These are phyloP conservation scores for Entomortierella beljakovae DNA, from an alignment of 192 early-diverging fungal species.

Conservation along the genomic window DNA sequence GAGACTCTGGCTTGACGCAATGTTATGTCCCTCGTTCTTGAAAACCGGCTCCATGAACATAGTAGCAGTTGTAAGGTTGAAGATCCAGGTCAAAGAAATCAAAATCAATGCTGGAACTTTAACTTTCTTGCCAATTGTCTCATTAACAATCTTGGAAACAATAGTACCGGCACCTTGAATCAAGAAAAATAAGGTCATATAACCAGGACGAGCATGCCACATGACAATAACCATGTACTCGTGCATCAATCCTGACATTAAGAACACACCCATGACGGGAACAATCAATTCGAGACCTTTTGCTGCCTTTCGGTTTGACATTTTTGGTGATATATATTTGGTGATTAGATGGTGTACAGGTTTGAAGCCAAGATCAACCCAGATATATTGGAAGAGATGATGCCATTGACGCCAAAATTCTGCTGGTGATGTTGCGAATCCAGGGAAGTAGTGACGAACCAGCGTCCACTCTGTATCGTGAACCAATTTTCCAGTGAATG, in stretches of 20 bases:
- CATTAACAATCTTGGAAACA: conserved; percentile 27
- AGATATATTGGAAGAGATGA: conserved; percentile 47
- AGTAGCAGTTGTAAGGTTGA: conserved; percentile 29
- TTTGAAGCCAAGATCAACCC: conserved; percentile 46
- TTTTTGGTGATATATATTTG: conserved; percentile 25
- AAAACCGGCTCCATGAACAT: conserved; percentile 47
- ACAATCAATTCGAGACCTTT: conserved; percentile 18
- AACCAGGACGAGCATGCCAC: conserved; percentile 31
- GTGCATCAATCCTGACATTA: conserved; percentile 54
- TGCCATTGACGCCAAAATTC: conserved; percentile 54
- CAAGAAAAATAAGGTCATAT: conserved; percentile 43
- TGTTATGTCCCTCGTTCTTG: conserved; percentile 36
- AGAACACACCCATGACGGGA: conserved; percentile 47
- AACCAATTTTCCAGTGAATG: conserved; percentile 32
- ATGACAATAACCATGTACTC: conserved; percentile 38
- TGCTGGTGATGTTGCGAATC: conserved; percentile 41
- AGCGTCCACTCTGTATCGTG: conserved; percentile 48
- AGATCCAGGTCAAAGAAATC: conserved; percentile 39
- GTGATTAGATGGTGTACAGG: conserved; percentile 30
- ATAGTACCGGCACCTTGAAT: conserved; percentile 44
- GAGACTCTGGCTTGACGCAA: conserved; percentile 31
- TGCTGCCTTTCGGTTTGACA: conserved; percentile 5
- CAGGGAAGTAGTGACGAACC: conserved; percentile 46
- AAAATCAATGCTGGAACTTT: conserved; percentile 26
- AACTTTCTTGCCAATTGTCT: conserved; percentile 30